These are phyloP conservation scores for Candida broadrunensis DNA, from an alignment of 805 yeast genomes.

Conservation along the genomic window DNA sequence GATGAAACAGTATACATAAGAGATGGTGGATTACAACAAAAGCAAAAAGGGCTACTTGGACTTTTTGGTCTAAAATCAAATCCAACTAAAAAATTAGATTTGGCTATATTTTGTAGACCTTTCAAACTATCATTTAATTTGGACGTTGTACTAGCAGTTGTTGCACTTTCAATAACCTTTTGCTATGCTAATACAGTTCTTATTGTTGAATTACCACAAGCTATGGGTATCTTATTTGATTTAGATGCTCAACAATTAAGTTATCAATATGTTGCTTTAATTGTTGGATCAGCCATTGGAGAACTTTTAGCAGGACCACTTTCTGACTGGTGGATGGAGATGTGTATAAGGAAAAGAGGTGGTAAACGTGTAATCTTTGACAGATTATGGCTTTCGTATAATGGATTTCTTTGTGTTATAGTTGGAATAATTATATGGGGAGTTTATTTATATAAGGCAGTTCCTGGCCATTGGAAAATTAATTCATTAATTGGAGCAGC, in stretches of 20 bases:
- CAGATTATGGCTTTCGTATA: slow-evolving; percentile 19
- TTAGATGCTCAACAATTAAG: slow-evolving; percentile 19
- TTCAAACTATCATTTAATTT: slow-evolving; percentile 5
- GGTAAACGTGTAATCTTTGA: slow-evolving; percentile 9
- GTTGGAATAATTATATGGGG: slow-evolving; percentile 21
- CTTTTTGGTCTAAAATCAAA: slow-evolving; percentile 1
- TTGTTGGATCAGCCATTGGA: slow-evolving; percentile 20
- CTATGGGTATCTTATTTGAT: slow-evolving; percentile 13
- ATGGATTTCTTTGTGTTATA: slow-evolving; percentile 15
- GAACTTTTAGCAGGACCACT: slow-evolving; percentile 19
- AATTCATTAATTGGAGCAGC: slow-evolving; percentile 20
- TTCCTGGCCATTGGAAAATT: slow-evolving; percentile 15
- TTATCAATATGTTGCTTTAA: slow-evolving; percentile 18
- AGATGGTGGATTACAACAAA: not conserved
- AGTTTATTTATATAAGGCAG: slow-evolving; percentile 12
- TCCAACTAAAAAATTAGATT: slow-evolving; percentile 1
- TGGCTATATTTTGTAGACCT: slow-evolving; percentile 8
- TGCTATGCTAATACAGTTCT: slow-evolving; percentile 19
- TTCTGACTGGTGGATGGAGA: slow-evolving; percentile 22
- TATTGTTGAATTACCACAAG: slow-evolving; percentile 20
- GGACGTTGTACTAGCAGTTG: slow-evolving; percentile 12
- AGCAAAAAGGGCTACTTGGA: not conserved
- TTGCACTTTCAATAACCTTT: slow-evolving; percentile 16
- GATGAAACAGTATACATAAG: slow-evolving; percentile 9
- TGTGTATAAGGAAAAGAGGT: slow-evolving; percentile 4